These are phyloP conservation scores for Solanum bulbocastanum DNA, from an alignment of 257 asterid genomes.

Conservation along the genomic window DNA sequence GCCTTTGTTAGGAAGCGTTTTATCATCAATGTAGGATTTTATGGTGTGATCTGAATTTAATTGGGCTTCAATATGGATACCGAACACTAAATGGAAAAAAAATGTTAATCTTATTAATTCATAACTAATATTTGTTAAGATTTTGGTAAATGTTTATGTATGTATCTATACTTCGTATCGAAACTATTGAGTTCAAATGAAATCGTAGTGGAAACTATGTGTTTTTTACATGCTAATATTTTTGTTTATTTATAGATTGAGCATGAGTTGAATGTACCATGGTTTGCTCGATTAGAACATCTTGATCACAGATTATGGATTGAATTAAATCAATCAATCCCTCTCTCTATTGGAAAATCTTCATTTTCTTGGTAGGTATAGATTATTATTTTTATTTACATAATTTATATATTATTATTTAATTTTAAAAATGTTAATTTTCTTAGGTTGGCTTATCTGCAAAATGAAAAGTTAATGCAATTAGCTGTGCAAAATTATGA, in stretches of 20 bases:
- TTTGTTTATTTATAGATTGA: conserved; percentile 20
- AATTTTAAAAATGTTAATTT: neutral
- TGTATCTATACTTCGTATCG: neutral
- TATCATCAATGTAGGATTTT: too few species aligned
- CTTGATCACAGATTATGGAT: conserved; percentile 56
- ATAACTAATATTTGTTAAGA: neutral
- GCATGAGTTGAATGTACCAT: conserved; percentile 37
- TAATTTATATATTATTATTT: neutral
- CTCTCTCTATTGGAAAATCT: conserved; percentile 25
- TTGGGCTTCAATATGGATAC: too few species aligned
- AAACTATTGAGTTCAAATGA: neutral
- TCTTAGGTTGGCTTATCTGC: conserved; percentile 24
- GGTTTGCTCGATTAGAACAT: conserved; percentile 52
- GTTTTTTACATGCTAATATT: neutral
- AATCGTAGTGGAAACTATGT: neutral
- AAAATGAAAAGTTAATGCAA: conserved; percentile 33
- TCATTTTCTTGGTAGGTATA: conserved; percentile 29
- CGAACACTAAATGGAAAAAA: fast-evolving
- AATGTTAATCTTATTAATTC: neutral
- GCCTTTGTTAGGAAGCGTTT: fast-evolving
- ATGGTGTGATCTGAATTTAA: fast-evolving
- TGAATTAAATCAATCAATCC: conserved; percentile 25
- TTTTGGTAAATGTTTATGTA: neutral
- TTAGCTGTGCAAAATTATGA: conserved; percentile 43
- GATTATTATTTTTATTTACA: neutral